phyloP scores from a whole-genome alignment of 352 stramenopile species.

The Pythium chondricola region DNA sequence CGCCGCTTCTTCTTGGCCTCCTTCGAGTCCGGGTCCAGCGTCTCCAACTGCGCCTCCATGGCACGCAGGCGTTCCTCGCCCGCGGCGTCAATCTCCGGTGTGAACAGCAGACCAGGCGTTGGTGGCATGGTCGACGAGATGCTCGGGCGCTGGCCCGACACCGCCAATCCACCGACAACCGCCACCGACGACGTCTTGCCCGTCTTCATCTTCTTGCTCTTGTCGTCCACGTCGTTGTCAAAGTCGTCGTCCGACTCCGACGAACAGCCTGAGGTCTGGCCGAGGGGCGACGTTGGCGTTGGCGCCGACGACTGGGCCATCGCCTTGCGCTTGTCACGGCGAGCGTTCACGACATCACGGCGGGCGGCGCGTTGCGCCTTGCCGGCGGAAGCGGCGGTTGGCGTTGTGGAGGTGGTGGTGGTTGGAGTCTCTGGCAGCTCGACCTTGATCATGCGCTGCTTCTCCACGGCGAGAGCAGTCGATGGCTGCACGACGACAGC shows the following conservation, averaged over 20 bases:
- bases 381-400: slow-evolving; percentile 17
- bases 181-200: slow-evolving; percentile 35
- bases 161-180: slow-evolving; percentile 15
- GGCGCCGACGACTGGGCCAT: slow-evolving; percentile 18
- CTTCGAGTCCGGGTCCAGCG: slow-evolving; percentile 81
- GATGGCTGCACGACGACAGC: slow-evolving; percentile 10
- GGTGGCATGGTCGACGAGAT: slow-evolving; percentile 12
- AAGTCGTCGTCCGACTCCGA: slow-evolving; percentile 14
- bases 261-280: slow-evolving; percentile 7
- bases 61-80: slow-evolving; percentile 72
- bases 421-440: slow-evolving; percentile 22
- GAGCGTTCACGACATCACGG: slow-evolving; percentile 57
- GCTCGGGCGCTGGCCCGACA: slow-evolving; percentile 8
- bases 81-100: slow-evolving; percentile 47
- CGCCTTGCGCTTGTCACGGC: slow-evolving; percentile 74
- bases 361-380: slow-evolving; percentile 66
- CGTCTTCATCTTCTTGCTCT: slow-evolving; percentile 79
- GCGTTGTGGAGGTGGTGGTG: background rate
- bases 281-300: slow-evolving; percentile 5
- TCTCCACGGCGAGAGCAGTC: slow-evolving; percentile 19
- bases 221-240: slow-evolving; percentile 24
- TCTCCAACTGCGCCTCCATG: slow-evolving; percentile 82
- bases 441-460: slow-evolving; percentile 56
- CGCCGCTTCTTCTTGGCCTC: slow-evolving; percentile 88
- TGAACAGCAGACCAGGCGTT: slow-evolving; percentile 22